These are phyloP conservation scores for Ophiostoma pallidulum DNA, from an alignment of 2,329 filamentous ascomycete species.

Conservation along the genomic window DNA sequence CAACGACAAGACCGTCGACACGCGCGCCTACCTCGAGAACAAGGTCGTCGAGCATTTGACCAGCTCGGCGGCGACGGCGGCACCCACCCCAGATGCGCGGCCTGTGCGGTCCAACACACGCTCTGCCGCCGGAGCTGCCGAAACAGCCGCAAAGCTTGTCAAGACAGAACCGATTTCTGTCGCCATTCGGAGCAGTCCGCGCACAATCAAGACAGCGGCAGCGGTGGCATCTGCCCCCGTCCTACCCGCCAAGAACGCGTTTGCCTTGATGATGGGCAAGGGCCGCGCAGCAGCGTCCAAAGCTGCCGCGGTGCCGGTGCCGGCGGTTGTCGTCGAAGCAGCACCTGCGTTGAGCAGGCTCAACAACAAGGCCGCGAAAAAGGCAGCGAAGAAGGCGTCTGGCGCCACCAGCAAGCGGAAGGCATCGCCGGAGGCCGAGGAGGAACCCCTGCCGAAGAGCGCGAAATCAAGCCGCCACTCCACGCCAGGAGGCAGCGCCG, in stretches of 20 bases:
- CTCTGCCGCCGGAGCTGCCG: conserved; percentile 12
- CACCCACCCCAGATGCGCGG: not conserved
- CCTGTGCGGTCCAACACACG: conserved; percentile 34
- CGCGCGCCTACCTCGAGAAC: conserved; percentile 69
- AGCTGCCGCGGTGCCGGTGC: not conserved
- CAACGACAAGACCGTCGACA: conserved; percentile 47
- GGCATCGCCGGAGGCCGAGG: conserved; percentile 20
- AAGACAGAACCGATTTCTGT: conserved; percentile 2
- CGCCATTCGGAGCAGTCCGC: conserved; percentile 29
- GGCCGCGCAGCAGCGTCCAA: not conserved
- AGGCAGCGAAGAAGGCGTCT: conserved; percentile 19
- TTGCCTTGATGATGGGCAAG: conserved; percentile 45
- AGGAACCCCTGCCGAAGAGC: conserved; percentile 50
- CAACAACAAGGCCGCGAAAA: too few species aligned
- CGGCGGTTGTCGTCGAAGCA: not conserved
- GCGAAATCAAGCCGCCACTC: conserved; percentile 64
- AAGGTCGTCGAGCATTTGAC: conserved; percentile 62
- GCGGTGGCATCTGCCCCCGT: conserved; percentile 17
- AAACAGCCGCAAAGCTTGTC: not conserved
- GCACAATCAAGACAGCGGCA: conserved; percentile 21
- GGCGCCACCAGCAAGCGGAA: conserved; percentile 27
- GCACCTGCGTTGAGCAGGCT: not conserved
- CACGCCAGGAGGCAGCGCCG: conserved; percentile 50
- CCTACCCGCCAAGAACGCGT: conserved; percentile 33
- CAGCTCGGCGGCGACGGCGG: conserved; percentile 24